Evolutionary conservation across 306 rosid genomes (phyloP).

Genomic region (Urtica urens): DNA sequence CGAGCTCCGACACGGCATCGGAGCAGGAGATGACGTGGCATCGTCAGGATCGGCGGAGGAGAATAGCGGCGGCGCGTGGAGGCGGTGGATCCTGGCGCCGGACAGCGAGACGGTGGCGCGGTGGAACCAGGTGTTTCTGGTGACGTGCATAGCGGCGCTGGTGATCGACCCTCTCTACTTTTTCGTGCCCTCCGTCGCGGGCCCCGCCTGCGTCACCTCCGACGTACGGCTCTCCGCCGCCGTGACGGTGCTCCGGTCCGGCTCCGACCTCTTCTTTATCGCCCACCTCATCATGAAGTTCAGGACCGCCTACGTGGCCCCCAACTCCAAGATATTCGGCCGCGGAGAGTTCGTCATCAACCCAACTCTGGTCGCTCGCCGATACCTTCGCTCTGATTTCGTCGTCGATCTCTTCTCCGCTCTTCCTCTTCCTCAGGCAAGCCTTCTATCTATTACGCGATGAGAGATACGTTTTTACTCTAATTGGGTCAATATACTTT

Average conservation of each 20-base stretch:
- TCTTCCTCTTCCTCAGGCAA: conserved; percentile 74
- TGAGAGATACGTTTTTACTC: background rate
- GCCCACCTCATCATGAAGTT: conserved; percentile 74
- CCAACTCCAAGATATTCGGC: conserved; percentile 70
- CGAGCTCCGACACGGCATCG: conserved; percentile 41
- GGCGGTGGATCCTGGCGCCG: conserved; percentile 69
- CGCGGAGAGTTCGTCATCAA: conserved; percentile 86
- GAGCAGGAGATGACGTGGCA: conserved; percentile 33
- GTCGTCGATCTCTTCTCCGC: conserved; percentile 79
- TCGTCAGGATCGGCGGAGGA: conserved; percentile 28
- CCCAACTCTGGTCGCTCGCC: conserved; percentile 42
- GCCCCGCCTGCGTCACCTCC: conserved; percentile 49
- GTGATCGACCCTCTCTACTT: conserved; percentile 80
- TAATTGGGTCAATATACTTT: background rate
- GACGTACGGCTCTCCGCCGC: conserved; percentile 21
- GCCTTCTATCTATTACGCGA: background rate
- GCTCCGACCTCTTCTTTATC: conserved; percentile 61
- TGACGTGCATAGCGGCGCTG: conserved; percentile 53
- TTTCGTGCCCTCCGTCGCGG: conserved; percentile 61
- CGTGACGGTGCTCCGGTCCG: conserved; percentile 48
- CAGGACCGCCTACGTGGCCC: conserved; percentile 74
- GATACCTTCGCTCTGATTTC: conserved; percentile 68
- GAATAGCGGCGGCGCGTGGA: conserved; percentile 41
- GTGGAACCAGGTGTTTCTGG: conserved; percentile 75
- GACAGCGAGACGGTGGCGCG: conserved; percentile 62